These are phyloP conservation scores for Dichotomopilus funicola DNA, from an alignment of 2,329 filamentous ascomycete species.

Conservation along the genomic window DNA sequence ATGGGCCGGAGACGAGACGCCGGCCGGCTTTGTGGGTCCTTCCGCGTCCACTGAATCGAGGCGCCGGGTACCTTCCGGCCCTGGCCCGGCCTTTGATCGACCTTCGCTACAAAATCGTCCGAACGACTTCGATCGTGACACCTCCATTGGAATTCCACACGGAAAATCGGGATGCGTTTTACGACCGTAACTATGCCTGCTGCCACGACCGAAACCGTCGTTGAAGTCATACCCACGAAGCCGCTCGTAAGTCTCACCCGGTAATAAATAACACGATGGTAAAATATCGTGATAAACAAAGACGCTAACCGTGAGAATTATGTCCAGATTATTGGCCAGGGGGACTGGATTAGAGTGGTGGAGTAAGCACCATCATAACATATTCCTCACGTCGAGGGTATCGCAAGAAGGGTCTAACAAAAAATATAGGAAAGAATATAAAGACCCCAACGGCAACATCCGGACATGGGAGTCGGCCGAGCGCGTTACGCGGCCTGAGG, in stretches of 20 bases:
- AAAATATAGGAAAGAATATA: constrained; percentile 50
- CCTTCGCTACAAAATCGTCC: too few species aligned
- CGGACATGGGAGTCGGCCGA: constrained; percentile 68
- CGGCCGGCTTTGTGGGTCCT: constrained; percentile 2
- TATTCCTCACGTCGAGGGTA: background rate
- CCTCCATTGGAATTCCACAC: too few species aligned
- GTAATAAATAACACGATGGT: background rate
- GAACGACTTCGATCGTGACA: too few species aligned
- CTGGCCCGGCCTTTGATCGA: too few species aligned
- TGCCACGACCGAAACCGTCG: background rate
- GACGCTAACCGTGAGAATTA: background rate
- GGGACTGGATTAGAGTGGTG: constrained; percentile 54
- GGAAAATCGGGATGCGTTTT: too few species aligned
- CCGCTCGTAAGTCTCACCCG: constrained; percentile 21
- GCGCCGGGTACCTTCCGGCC: background rate
- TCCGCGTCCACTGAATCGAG: background rate
- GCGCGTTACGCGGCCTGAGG: constrained; percentile 58
- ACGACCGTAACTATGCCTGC: constrained; percentile 8
- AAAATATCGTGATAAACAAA: background rate
- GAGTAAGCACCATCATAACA: constrained; percentile 36
- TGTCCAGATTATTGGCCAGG: constrained; percentile 43
- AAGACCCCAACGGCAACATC: constrained; percentile 51
- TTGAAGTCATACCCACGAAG: constrained; percentile 21
- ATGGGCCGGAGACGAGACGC: too few species aligned
- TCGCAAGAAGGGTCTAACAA: constrained; percentile 4